Conservation (phyloP, 2,329 filamentous ascomycete genomes). For the Penicillium griseofulvum region DNA sequence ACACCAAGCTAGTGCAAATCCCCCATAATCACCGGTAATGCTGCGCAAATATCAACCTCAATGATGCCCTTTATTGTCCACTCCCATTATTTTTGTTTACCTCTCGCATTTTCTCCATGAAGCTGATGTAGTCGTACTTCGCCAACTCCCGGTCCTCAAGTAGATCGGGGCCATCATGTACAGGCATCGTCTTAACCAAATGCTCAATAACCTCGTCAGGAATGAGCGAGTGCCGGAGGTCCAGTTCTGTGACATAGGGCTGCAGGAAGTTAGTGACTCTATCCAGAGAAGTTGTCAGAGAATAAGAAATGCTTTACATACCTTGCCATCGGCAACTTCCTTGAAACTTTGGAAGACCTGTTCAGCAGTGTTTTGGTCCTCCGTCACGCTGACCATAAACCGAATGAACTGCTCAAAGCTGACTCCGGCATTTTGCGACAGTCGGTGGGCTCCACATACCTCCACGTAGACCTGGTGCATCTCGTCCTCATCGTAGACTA, state of each 20-base stretch:
- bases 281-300: background rate
- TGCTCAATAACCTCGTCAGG: slow-evolving; percentile 97
- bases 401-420: slow-evolving; percentile 98
- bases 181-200: slow-evolving; percentile 80
- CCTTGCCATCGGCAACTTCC: slow-evolving; percentile 95
- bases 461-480: slow-evolving; percentile 95
- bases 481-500: slow-evolving; percentile 96
- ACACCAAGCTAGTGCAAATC: slow-evolving; percentile 22
- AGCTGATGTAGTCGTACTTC: slow-evolving; percentile 94
- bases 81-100: slow-evolving; percentile 32
- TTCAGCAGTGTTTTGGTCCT: slow-evolving; percentile 97
- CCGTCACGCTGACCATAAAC: slow-evolving; percentile 98
- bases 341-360: slow-evolving; percentile 98
- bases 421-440: slow-evolving; percentile 67
- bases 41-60: slow-evolving; percentile 18
- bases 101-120: slow-evolving; percentile 84
- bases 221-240: slow-evolving; percentile 89
- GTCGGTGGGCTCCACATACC: slow-evolving; percentile 61
- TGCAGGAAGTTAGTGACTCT: slow-evolving; percentile 26
- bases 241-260: slow-evolving; percentile 97
- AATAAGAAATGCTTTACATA: slow-evolving; percentile 31
- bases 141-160: slow-evolving; percentile 77
- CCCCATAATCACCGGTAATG: slow-evolving; percentile 21
- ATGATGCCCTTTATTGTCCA: slow-evolving; percentile 19
- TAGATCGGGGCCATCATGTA: slow-evolving; percentile 79